A percentile compares a stretch with the other conserved stretches of the same genome.
Evolutionary conservation across 805 yeast genomes (phyloP).

Genomic region (Candida boleticola): DNA sequence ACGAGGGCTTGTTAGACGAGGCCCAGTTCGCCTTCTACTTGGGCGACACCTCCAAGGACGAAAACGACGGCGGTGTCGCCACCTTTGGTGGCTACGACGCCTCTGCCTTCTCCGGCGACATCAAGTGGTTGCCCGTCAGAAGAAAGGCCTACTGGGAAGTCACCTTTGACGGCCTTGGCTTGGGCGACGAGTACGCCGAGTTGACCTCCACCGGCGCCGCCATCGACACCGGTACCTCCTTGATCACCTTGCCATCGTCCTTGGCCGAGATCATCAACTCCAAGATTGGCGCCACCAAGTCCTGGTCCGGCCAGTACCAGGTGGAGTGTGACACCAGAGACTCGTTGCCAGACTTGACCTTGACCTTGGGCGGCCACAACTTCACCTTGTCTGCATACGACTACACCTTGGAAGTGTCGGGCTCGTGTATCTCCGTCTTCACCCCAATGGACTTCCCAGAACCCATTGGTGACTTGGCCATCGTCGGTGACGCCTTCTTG

Average conservation of each 20-base stretch:
- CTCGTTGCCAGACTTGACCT: conserved; percentile 84
- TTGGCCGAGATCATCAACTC: conserved; percentile 93
- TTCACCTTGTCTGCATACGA: conserved; percentile 88
- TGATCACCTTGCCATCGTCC: conserved; percentile 91
- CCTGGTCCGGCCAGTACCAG: conserved; percentile 97
- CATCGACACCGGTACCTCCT: conserved; percentile 97
- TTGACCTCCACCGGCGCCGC: conserved; percentile 90
- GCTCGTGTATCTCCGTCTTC: conserved; percentile 94
- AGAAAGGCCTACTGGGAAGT: conserved; percentile 99
- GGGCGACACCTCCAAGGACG: conserved; percentile 70
- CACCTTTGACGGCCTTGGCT: conserved; percentile 80
- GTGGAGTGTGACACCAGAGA: conserved; percentile 87
- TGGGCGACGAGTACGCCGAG: conserved; percentile 89
- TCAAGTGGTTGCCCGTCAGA: conserved; percentile 96
- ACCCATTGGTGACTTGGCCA: conserved; percentile 95
- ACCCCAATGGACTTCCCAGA: conserved; percentile 97
- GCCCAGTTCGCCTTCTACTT: conserved; percentile 87
- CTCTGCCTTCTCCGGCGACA: conserved; percentile 71
- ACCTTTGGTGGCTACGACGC: conserved; percentile 94
- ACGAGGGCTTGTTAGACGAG: conserved; percentile 76
- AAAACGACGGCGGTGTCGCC: conserved; percentile 81
- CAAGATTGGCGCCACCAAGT: conserved; percentile 94
- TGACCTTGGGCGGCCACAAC: conserved; percentile 86
- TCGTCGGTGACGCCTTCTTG: conserved; percentile 95
- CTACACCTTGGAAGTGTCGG: conserved; percentile 91